Conservation (phyloP, 2,329 filamentous ascomycete species). For the Pseudogymnoascus sp. region DNA sequence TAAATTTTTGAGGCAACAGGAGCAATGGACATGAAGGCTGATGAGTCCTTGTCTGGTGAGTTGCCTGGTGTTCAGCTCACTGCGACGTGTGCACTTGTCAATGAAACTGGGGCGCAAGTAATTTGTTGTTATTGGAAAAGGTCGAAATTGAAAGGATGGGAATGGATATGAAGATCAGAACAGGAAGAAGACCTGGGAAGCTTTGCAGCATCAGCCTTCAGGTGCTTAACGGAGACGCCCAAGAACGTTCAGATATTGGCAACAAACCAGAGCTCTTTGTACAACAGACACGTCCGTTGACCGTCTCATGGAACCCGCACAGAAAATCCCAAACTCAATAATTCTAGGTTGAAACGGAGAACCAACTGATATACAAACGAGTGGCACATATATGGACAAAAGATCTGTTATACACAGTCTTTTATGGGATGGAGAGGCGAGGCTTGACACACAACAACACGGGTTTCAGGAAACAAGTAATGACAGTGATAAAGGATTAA, state of each 20-base stretch:
- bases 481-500: background rate
- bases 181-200: background rate
- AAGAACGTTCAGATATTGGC: conserved; percentile 1
- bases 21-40: background rate
- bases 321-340: background rate
- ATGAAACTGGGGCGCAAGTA: background rate
- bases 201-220: background rate
- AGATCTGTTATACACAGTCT: conserved; percentile 3
- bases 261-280: conserved; percentile 3
- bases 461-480: background rate
- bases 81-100: background rate
- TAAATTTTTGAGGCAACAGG: background rate
- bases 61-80: background rate
- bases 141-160: background rate
- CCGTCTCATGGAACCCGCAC: background rate
- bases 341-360: conserved; percentile 1
- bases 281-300: background rate
- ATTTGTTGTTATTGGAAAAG: background rate
- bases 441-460: conserved; percentile 1
- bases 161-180: background rate
- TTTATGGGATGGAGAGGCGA: background rate
- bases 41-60: background rate
- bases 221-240: background rate
- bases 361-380: conserved; percentile 1
- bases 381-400: conserved; percentile 8